Conservation (phyloP, 1,139 yeast species). For the Pneumocystis wakefieldiae region DNA sequence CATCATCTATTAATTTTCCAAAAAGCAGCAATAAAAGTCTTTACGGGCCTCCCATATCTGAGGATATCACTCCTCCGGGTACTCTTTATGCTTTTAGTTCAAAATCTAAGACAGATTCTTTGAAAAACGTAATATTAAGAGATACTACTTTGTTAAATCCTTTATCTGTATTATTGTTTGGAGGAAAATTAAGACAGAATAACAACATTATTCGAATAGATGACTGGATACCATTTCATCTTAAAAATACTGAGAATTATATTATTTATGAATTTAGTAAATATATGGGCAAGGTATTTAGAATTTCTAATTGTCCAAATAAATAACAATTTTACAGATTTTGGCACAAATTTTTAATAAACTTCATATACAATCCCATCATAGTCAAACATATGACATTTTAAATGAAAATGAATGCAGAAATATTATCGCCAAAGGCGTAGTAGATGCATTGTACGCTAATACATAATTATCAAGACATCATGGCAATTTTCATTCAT, state of each 20-base stretch:
- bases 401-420: not conserved
- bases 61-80: not conserved
- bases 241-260: not conserved
- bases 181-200: not conserved
- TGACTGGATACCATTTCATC: not conserved
- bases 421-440: not conserved
- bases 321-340: not conserved
- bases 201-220: not conserved
- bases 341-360: not conserved
- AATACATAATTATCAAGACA: not conserved
- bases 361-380: not conserved
- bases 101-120: not conserved
- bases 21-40: not conserved
- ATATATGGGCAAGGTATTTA: not conserved
- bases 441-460: not conserved
- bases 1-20: conserved; percentile 20
- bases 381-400: not conserved
- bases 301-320: not conserved
- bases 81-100: not conserved
- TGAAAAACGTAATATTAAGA: not conserved
- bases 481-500: not conserved
- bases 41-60: not conserved
- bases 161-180: not conserved
- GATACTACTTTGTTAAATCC: not conserved
- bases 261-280: not conserved